phyloP scores from a whole-genome alignment of 2,329 filamentous ascomycete genomes.

The Fusarium sp. region DNA sequence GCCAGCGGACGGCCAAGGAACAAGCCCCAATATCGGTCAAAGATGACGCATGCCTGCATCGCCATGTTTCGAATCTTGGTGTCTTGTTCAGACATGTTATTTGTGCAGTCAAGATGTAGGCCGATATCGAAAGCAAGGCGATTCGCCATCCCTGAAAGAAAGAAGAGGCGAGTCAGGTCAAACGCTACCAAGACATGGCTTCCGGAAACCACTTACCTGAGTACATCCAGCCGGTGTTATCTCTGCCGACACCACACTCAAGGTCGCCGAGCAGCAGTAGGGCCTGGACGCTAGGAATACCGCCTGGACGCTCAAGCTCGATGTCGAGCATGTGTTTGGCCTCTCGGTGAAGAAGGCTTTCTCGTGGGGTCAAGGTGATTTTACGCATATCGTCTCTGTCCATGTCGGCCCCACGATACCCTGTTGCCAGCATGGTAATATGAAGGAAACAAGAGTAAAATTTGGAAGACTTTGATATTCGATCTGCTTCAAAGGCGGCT shows the following conservation, averaged over 20 bases:
- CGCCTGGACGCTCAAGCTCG: conserved; percentile 61
- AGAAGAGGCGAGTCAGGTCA: not conserved
- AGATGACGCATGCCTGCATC: conserved; percentile 61
- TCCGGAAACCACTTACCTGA: conserved; percentile 50
- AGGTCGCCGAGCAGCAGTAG: conserved; percentile 61
- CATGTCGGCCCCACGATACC: conserved; percentile 61
- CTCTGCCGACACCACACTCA: conserved; percentile 62
- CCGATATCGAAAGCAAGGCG: conserved; percentile 59
- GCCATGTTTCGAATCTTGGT: conserved; percentile 60
- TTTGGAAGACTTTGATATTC: conserved; percentile 55
- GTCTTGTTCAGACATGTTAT: conserved; percentile 56
- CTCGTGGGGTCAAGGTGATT: conserved; percentile 56
- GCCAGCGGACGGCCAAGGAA: conserved; percentile 62
- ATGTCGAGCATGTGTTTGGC: conserved; percentile 64
- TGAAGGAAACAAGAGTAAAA: conserved; percentile 64
- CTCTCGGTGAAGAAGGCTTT: conserved; percentile 63
- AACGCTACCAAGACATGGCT: not conserved
- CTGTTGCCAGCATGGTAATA: conserved; percentile 61
- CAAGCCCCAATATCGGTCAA: conserved; percentile 65
- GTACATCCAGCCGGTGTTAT: conserved; percentile 65
- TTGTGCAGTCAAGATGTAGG: conserved; percentile 57
- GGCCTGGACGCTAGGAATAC: conserved; percentile 62
- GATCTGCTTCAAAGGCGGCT: conserved; percentile 58
- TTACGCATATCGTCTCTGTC: conserved; percentile 58
- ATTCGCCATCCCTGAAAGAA: conserved; percentile 52